Percentiles rank a stretch among this genome's conserved stretches.
These are phyloP conservation scores for Fusarium begoniae DNA, from an alignment of 2,329 filamentous ascomycete genomes.

Conservation along the genomic window DNA sequence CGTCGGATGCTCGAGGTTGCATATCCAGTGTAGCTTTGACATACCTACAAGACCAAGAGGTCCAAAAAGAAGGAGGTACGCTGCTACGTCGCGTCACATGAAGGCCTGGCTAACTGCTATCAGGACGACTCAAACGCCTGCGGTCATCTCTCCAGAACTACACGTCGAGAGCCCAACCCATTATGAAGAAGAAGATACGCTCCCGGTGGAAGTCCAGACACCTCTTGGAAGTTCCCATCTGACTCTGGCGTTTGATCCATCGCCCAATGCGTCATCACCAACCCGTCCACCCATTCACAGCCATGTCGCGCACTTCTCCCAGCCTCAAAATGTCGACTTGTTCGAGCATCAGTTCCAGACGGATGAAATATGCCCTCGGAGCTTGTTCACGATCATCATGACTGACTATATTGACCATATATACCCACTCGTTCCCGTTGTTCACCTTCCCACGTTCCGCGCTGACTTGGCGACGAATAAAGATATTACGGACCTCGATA, in stretches of 20 bases:
- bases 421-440: neutral
- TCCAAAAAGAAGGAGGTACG: neutral
- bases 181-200: rapidly evolving
- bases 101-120: neutral
- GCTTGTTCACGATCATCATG: neutral
- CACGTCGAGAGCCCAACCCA: neutral
- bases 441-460: neutral
- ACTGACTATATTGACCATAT: neutral
- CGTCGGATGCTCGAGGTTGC: neutral
- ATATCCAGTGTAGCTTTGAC: constrained; percentile 8
- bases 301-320: neutral
- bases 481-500: neutral
- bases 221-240: neutral
- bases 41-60: neutral
- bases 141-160: neutral
- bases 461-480: neutral
- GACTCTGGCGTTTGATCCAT: neutral
- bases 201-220: rapidly evolving
- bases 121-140: neutral
- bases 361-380: neutral
- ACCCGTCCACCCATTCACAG: neutral
- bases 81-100: too few relatives aligned
- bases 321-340: neutral
- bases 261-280: neutral
- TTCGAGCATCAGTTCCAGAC: neutral